phyloP scores from a whole-genome alignment of 257 asterid genomes.

The Datura wrightii region DNA sequence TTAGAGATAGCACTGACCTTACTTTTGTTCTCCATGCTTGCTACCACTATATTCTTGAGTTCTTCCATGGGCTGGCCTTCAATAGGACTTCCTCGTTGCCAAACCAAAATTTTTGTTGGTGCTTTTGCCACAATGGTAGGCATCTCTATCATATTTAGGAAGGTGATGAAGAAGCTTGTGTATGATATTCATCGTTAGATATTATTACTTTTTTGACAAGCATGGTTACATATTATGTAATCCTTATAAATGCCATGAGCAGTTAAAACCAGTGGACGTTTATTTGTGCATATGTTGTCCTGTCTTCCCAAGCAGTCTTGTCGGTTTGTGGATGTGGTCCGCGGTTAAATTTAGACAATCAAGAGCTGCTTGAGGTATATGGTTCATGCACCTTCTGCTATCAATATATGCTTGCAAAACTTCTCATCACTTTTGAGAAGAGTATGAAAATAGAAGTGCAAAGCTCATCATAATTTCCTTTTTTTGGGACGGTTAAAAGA shows the following conservation, averaged over 20 bases:
- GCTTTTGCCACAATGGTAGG: too few relatives aligned
- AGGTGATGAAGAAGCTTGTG: not conserved
- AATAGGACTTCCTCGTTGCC: not conserved
- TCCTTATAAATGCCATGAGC: slow-evolving; percentile 10
- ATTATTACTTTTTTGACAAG: too few relatives aligned
- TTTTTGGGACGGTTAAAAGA: too few relatives aligned
- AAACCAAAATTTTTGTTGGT: not conserved
- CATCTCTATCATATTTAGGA: not conserved
- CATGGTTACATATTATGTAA: not conserved
- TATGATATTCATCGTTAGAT: not conserved
- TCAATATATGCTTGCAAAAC: not conserved
- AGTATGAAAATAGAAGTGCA: too few relatives aligned
- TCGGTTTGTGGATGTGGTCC: not conserved
- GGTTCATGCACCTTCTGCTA: not conserved
- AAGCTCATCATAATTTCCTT: too few relatives aligned
- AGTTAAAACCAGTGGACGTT: not conserved
- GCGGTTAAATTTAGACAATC: not conserved
- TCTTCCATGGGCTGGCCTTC: not conserved
- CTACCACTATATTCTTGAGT: not conserved
- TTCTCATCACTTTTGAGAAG: too few relatives aligned
- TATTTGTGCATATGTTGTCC: not conserved
- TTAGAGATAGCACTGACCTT: not conserved
- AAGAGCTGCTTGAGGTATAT: not conserved
- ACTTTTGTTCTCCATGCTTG: not conserved
- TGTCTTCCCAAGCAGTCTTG: not conserved